Percentiles rank a stretch among this genome's conserved stretches.
Conservation (phyloP, 495 filamentous ascomycete species). For the Aspergillus haitiensis region DNA sequence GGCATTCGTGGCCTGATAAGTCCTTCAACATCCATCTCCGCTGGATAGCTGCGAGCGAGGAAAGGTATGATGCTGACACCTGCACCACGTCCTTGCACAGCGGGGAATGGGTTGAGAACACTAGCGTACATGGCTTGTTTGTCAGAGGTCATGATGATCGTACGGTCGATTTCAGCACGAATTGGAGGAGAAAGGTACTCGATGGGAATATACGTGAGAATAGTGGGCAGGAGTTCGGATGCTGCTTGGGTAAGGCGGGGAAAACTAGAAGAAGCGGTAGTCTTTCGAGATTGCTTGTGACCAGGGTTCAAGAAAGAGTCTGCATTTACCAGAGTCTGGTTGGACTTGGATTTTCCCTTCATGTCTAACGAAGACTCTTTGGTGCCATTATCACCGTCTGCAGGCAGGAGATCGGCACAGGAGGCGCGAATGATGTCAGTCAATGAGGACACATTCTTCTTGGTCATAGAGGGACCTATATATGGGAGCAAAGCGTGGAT, state of each 20-base stretch:
- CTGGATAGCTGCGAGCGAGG: constrained; percentile 59
- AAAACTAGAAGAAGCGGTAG: constrained; percentile 24
- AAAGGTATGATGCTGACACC: constrained; percentile 76
- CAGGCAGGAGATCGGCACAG: constrained; percentile 63
- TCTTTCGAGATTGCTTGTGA: constrained; percentile 31
- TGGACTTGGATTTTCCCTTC: constrained; percentile 39
- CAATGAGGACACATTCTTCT: constrained; percentile 58
- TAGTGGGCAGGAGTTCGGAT: constrained; percentile 56
- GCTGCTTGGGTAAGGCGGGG: constrained; percentile 49
- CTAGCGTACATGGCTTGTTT: constrained; percentile 74
- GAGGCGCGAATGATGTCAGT: constrained; percentile 56
- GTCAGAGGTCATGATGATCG: constrained; percentile 66
- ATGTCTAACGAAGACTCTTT: constrained; percentile 29
- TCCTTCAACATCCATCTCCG: constrained; percentile 65
- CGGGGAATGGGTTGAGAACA: constrained; percentile 69
- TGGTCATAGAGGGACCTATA: constrained; percentile 63
- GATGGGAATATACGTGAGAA: constrained; percentile 61
- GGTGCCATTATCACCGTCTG: constrained; percentile 37
- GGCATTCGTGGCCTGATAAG: constrained; percentile 69
- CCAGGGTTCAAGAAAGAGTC: constrained; percentile 54
- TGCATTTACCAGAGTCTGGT: constrained; percentile 47
- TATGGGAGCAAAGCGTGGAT: constrained; percentile 55
- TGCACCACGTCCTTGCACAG: constrained; percentile 54
- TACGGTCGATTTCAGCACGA: constrained; percentile 72
- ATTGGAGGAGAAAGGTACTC: constrained; percentile 60